Percentiles rank a stretch among this genome's conserved stretches.
Conservation (phyloP, 257 asterid species). For the Lavandula angustifolia region DNA sequence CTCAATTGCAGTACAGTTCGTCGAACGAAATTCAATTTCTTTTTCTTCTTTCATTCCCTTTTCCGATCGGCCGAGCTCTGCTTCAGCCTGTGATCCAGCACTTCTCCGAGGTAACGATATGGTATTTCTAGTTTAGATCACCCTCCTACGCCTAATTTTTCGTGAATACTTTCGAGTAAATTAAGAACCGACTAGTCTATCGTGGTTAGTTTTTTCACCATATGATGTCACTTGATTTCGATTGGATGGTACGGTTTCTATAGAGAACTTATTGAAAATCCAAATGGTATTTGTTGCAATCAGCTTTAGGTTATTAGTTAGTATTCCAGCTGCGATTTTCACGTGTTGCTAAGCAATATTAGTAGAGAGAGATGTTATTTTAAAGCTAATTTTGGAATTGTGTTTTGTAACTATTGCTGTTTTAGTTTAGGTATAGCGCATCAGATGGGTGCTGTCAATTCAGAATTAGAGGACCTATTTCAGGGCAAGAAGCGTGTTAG, state of each 20-base stretch:
- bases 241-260: background rate
- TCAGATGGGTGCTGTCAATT: conserved; percentile 67
- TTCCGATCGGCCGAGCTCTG: background rate
- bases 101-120: conserved; percentile 35
- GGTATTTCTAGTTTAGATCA: background rate
- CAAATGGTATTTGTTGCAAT: background rate
- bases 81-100: conserved; percentile 21
- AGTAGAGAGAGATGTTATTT: background rate
- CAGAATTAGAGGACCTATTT: conserved; percentile 69
- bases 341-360: conserved; percentile 1
- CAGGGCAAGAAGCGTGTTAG: conserved; percentile 64
- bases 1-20: conserved; percentile 18
- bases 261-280: background rate
- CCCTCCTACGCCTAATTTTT: background rate
- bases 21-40: background rate
- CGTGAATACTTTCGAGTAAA: background rate
- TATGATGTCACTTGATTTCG: background rate
- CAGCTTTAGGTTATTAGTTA: conserved; percentile 6
- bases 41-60: background rate
- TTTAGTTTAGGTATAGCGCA: conserved; percentile 25
- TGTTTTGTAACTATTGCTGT: conserved; percentile 3
- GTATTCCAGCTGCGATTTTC: conserved; percentile 17
- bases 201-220: background rate
- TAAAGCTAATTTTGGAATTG: background rate
- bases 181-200: conserved; percentile 10